Percentiles rank a stretch among this genome's conserved stretches.
Conservation (phyloP, 192 early-diverging fungal genomes). For the Backusella australiensis region DNA sequence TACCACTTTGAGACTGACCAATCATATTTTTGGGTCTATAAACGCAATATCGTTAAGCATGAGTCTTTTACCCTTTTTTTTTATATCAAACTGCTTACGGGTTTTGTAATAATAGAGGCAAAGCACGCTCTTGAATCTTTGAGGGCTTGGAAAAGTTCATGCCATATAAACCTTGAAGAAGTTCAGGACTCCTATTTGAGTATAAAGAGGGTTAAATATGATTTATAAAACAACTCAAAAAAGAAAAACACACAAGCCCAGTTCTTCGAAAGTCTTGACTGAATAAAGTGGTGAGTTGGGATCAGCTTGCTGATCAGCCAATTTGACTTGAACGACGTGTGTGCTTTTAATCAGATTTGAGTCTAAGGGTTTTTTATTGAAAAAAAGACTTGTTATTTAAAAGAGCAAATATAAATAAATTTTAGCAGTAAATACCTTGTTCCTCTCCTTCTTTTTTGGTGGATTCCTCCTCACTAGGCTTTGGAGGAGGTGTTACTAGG, state of each 20-base stretch:
- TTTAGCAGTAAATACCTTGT: background rate
- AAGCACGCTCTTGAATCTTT: constrained; percentile 93
- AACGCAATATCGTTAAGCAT: constrained; percentile 1
- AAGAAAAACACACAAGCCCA: constrained; percentile 55
- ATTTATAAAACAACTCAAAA: background rate
- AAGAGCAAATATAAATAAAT: background rate
- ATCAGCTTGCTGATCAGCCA: constrained; percentile 65
- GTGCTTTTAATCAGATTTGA: constrained; percentile 42
- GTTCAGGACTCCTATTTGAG: constrained; percentile 62
- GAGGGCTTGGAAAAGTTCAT: constrained; percentile 93
- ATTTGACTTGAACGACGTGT: constrained; percentile 49
- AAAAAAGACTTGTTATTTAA: background rate
- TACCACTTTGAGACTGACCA: constrained; percentile 97
- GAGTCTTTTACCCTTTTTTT: no score
- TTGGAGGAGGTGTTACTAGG: background rate
- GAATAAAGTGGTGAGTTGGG: constrained; percentile 76
- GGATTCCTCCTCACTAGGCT: background rate
- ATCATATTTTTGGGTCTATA: constrained; percentile 90
- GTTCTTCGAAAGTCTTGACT: constrained; percentile 74
- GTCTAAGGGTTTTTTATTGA: background rate
- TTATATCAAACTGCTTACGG: constrained; percentile 52
- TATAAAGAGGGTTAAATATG: background rate
- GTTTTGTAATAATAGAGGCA: constrained; percentile 82
- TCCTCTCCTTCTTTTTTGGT: background rate
- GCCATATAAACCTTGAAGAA: constrained; percentile 91